These are phyloP conservation scores for Leonotis leonurus DNA, from an alignment of 257 asterid species.

Conservation along the genomic window DNA sequence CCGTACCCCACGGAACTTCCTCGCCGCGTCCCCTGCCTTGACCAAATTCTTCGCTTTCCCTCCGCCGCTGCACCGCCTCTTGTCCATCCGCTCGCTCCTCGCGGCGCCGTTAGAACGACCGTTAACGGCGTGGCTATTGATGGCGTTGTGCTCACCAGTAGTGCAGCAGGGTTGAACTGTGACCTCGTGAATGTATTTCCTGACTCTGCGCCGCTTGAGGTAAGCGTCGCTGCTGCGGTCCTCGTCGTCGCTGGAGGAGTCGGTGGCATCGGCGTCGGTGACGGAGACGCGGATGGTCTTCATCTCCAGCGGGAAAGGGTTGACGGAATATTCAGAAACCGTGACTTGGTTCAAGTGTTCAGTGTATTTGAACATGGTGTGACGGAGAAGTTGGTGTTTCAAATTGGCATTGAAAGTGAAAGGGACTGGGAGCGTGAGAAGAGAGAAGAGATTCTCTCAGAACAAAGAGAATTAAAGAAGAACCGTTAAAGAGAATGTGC, in stretches of 20 bases:
- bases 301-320: not conserved
- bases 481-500: slow-evolving; percentile 22
- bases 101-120: too few species aligned
- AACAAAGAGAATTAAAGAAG: slow-evolving; percentile 38
- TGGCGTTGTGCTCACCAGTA: not conserved
- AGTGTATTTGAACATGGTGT: slow-evolving; percentile 39
- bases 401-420: slow-evolving; percentile 45
- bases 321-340: slow-evolving; percentile 13
- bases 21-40: slow-evolving; percentile 12
- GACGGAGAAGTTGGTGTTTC: slow-evolving; percentile 14
- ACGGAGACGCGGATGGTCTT: slow-evolving; percentile 46
- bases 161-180: slow-evolving; percentile 27
- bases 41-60: not conserved
- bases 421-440: slow-evolving; percentile 13
- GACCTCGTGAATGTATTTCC: slow-evolving; percentile 54
- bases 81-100: not conserved
- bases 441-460: slow-evolving; percentile 22
- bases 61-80: not conserved
- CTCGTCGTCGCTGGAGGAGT: slow-evolving; percentile 74
- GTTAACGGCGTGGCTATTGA: not conserved
- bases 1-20: slow-evolving; percentile 78
- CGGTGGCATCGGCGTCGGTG: slow-evolving; percentile 82
- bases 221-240: not conserved
- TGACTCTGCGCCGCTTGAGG: slow-evolving; percentile 34
- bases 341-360: slow-evolving; percentile 42